Conservation (phyloP, 805 yeast genomes). For the Zygoascus ofunaensis region DNA sequence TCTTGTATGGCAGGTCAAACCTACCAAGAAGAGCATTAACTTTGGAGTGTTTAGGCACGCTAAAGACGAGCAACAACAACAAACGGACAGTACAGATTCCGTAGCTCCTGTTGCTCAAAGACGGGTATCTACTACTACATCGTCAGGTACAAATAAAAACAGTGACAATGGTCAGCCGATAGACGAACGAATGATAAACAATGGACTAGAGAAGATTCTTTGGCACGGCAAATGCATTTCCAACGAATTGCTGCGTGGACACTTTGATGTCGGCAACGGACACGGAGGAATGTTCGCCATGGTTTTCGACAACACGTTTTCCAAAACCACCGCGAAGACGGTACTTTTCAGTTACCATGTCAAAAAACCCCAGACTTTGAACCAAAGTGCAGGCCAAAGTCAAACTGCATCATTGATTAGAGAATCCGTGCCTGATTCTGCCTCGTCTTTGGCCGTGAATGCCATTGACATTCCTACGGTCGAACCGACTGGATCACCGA, state of each 20-base stretch:
- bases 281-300: constrained; percentile 71
- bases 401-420: not conserved
- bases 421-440: not conserved
- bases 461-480: not conserved
- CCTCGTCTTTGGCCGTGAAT: not conserved
- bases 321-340: constrained; percentile 75
- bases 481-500: not conserved
- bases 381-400: not conserved
- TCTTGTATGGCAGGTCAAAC: constrained; percentile 75
- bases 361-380: not conserved
- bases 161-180: constrained; percentile 8
- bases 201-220: constrained; percentile 42
- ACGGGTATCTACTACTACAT: constrained; percentile 8
- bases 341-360: constrained; percentile 54
- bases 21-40: constrained; percentile 54
- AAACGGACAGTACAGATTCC: not conserved
- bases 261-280: constrained; percentile 40
- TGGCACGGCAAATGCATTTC: constrained; percentile 51
- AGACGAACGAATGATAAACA: constrained; percentile 44
- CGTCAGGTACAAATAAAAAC: not conserved
- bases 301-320: constrained; percentile 84
- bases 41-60: constrained; percentile 24
- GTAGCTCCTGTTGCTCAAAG: constrained; percentile 1
- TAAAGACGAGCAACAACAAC: constrained; percentile 2
- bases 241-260: constrained; percentile 55